phyloP scores from a whole-genome alignment of 257 asterid genomes.

The Petunia secreta region DNA sequence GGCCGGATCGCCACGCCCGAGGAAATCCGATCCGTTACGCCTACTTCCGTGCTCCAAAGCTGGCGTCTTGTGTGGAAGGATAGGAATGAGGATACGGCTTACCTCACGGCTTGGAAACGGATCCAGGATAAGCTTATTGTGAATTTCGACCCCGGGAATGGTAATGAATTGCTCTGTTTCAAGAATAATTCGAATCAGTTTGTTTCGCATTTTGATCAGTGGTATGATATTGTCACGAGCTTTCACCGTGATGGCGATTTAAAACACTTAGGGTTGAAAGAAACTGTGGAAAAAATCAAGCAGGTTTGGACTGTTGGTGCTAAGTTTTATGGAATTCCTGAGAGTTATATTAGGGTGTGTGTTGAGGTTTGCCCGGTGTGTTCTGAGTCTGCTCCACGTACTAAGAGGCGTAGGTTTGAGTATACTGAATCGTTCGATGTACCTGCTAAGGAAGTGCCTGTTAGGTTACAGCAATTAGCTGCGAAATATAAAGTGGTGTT shows the following conservation, averaged over 20 bases:
- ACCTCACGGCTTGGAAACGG: conserved; percentile 94
- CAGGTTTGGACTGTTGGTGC: conserved; percentile 99
- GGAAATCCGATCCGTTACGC: conserved; percentile 83
- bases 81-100: conserved; percentile 94
- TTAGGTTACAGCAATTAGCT: conserved; percentile 83
- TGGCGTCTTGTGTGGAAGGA: conserved; percentile 99
- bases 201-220: conserved; percentile 87
- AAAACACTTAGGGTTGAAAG: conserved; percentile 86
- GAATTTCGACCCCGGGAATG: conserved; percentile 45
- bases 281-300: conserved; percentile 80
- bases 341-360: conserved; percentile 85
- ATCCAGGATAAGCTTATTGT: conserved; percentile 89
- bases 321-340: conserved; percentile 95
- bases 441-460: conserved; percentile 91
- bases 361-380: conserved; percentile 83
- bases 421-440: conserved; percentile 90
- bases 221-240: conserved; percentile 95
- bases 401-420: conserved; percentile 89
- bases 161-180: conserved; percentile 73
- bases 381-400: conserved; percentile 84
- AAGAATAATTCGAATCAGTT: conserved; percentile 81
- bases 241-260: conserved; percentile 74
- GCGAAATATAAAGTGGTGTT: conserved; percentile 89
- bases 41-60: conserved; percentile 72
- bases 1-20: conserved; percentile 81